A percentile compares a stretch with the other conserved stretches of the same genome.
phyloP scores from a whole-genome alignment of 805 yeast species.

The Kodamaea kakaduensis region DNA sequence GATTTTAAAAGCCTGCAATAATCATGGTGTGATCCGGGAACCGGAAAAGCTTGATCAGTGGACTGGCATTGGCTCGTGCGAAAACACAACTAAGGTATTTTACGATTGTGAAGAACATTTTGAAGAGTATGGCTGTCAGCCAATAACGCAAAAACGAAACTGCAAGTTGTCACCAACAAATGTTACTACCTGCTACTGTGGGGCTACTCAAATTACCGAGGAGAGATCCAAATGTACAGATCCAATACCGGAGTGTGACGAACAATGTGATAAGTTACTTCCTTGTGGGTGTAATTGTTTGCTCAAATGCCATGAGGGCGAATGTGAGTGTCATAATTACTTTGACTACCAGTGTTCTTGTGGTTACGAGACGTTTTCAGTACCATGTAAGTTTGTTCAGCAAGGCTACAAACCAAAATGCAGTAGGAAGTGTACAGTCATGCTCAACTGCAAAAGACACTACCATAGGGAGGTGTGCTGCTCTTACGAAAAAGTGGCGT shows the following conservation, averaged over 20 bases:
- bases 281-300: constrained; percentile 73
- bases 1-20: constrained; percentile 31
- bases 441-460: constrained; percentile 78
- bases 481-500: constrained; percentile 58
- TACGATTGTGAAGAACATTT: constrained; percentile 65
- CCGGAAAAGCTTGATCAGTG: constrained; percentile 13
- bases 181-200: constrained; percentile 75
- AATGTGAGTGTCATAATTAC: constrained; percentile 60
- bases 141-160: constrained; percentile 27
- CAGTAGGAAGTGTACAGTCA: constrained; percentile 64
- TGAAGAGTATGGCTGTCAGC: constrained; percentile 51
- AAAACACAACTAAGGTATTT: constrained; percentile 39
- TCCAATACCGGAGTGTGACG: constrained; percentile 72
- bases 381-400: constrained; percentile 60
- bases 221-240: constrained; percentile 64
- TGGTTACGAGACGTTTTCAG: constrained; percentile 49
- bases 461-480: constrained; percentile 71
- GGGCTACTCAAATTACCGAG: constrained; percentile 49
- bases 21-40: neutral
- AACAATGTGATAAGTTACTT: constrained; percentile 57
- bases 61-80: constrained; percentile 35
- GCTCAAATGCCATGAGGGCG: constrained; percentile 71
- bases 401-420: constrained; percentile 58
- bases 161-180: constrained; percentile 65
- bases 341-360: constrained; percentile 61